Conservation (phyloP, 306 rosid genomes). For the Lathyrus oleraceus region DNA sequence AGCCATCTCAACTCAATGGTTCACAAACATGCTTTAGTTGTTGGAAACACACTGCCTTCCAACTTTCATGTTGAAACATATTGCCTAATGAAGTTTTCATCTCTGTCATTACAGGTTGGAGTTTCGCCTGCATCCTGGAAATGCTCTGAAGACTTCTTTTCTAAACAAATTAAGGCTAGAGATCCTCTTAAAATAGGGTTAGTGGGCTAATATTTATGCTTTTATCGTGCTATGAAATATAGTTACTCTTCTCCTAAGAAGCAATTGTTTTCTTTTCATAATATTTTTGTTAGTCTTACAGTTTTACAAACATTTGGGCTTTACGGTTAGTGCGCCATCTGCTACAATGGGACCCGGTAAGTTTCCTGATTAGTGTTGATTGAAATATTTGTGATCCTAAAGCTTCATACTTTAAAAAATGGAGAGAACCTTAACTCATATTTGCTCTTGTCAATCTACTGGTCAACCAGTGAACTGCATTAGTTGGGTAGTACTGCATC, state of each 20-base stretch:
- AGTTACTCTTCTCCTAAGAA: background rate
- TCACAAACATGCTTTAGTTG: constrained; percentile 12
- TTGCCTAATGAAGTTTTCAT: constrained; percentile 28
- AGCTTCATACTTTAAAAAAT: background rate
- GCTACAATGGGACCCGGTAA: constrained; percentile 84
- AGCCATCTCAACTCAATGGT: constrained; percentile 10
- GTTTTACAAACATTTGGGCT: constrained; percentile 83
- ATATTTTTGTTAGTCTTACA: constrained; percentile 39
- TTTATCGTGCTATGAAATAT: constrained; percentile 9
- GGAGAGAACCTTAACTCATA: background rate
- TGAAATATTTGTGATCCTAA: constrained; percentile 7
- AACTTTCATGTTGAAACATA: constrained; percentile 1
- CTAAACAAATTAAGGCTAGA: constrained; percentile 73
- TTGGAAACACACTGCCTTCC: constrained; percentile 6
- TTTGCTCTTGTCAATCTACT: background rate
- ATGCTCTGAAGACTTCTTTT: constrained; percentile 92
- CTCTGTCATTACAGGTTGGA: constrained; percentile 53
- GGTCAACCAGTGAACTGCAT: constrained; percentile 8
- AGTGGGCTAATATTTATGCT: constrained; percentile 34
- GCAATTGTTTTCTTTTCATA: constrained; percentile 30
- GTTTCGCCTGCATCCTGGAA: constrained; percentile 92
- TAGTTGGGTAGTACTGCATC: constrained; percentile 20
- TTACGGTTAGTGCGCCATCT: constrained; percentile 81
- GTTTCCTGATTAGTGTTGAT: constrained; percentile 40
- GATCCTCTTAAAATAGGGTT: constrained; percentile 95